These are phyloP conservation scores for Yarrowia sp. DNA, from an alignment of 805 yeast genomes.

Conservation along the genomic window DNA sequence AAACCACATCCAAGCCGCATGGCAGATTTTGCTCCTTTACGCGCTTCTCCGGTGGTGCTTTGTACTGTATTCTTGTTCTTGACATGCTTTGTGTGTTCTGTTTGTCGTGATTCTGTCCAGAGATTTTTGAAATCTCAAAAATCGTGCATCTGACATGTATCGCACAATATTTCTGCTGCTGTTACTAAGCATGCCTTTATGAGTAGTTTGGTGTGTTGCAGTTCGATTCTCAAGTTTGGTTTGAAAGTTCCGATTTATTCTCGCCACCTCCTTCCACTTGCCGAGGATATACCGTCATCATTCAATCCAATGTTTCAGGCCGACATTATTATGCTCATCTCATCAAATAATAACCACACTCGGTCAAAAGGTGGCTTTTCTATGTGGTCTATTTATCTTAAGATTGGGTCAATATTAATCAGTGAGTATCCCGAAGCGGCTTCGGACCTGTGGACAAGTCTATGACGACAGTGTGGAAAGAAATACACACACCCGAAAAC, in stretches of 20 bases:
- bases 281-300: too few species aligned
- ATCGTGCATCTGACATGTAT: neutral
- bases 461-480: too few species aligned
- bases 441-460: neutral
- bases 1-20: constrained; percentile 4
- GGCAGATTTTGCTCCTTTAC: constrained; percentile 9
- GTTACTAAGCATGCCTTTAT: too few species aligned
- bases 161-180: neutral
- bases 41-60: neutral
- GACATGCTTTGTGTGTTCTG: neutral
- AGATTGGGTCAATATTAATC: neutral
- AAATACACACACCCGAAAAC: too few species aligned
- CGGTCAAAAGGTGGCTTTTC: neutral
- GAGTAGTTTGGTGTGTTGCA: too few species aligned
- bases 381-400: neutral
- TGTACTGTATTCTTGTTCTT: constrained; percentile 1
- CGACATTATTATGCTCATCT: too few species aligned
- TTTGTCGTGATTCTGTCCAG: neutral
- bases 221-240: neutral
- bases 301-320: neutral
- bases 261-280: too few species aligned
- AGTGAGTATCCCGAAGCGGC: neutral
- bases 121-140: neutral
- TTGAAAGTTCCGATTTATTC: too few species aligned
- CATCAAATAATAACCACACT: neutral